These are phyloP conservation scores for Trametes sp. DNA, from an alignment of 1,284 basidiomycete genomes.

Conservation along the genomic window DNA sequence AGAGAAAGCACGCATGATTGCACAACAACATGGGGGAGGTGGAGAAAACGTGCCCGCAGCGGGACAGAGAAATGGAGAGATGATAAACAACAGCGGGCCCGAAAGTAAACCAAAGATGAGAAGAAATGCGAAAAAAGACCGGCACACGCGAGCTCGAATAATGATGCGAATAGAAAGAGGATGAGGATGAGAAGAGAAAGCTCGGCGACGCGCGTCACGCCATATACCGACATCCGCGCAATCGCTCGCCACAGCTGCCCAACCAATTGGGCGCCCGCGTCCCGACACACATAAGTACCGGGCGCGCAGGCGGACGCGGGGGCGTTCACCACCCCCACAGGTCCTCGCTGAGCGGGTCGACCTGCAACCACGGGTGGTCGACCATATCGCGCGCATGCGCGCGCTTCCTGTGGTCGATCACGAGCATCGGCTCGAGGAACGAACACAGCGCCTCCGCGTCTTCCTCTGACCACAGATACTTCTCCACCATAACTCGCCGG, in stretches of 20 bases:
- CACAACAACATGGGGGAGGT: conserved; percentile 16
- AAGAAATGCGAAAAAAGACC: conserved; percentile 18
- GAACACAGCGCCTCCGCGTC: conserved; percentile 68
- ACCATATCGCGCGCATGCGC: conserved; percentile 77
- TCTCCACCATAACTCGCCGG: conserved; percentile 83
- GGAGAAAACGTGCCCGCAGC: neutral
- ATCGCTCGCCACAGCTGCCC: conserved; percentile 26
- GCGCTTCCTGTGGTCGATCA: conserved; percentile 73
- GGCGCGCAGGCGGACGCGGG: neutral
- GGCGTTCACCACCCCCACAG: conserved; percentile 33
- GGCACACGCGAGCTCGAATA: conserved; percentile 14
- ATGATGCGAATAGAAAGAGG: neutral
- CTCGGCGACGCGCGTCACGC: conserved; percentile 20
- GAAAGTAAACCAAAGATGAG: neutral
- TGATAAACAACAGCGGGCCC: conserved; percentile 12
- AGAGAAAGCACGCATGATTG: conserved; percentile 13
- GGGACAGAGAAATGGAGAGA: neutral
- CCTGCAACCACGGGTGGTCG: conserved; percentile 76
- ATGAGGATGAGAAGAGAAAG: neutral
- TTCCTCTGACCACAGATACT: conserved; percentile 73
- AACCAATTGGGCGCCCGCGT: conserved; percentile 1
- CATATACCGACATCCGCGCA: conserved; percentile 29
- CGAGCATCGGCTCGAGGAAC: conserved; percentile 86
- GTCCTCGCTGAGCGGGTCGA: conserved; percentile 41
- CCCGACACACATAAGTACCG: conserved; percentile 13